Evolutionary conservation across 371 early-diverging fungal genomes (phyloP), one percentile per base, ranked within the genome.

Genomic region (Saksenaea vasiformis): DNA sequence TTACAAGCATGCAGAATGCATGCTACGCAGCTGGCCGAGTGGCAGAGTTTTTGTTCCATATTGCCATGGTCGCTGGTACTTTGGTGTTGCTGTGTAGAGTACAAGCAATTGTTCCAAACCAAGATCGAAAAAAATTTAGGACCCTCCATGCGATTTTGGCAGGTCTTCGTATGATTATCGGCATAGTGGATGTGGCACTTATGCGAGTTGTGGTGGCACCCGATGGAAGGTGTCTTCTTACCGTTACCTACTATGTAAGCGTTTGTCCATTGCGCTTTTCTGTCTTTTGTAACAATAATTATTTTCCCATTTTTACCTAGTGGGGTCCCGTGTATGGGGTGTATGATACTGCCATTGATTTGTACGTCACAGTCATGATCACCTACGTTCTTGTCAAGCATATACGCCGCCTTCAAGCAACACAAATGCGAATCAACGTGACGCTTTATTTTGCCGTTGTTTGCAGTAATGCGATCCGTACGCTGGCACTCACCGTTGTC

Each of bases 311-410:
- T 17, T 54, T 28, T 47, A 36, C 17, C 14, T 51, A 68, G 68
- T 79, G 80, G 80, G 77, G 81, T 2, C 72, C 76, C 13, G 71
- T 80, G 3, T 80, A 80, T 55, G 78, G 78, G 3, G 56, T 80
- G 36, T 64, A 63, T 26, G 81, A 80, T 39, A 76, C 78, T 9
- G 7, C 65, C 1, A 71, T 78, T 14, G 81, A 80, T 62, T 19
- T 78, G 0, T 80, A 80, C 36, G 78, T 78, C 3, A 78, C 78
- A 4, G 0, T 70, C 13, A 67, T 72, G 61, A 76, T 80, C 10
- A 70, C 65, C 15, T 60, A 36, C 13, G 65, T 76, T 31, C 58
- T 80, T 1, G 39, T 73, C 5, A 58, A 38, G 14, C 81, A 80
- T 56, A 72, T 80, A 36, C 68, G 64, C 1, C 64, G 66, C 17